Evolutionary conservation across 805 yeast species (phyloP), one percentile per base, ranked within the genome.

Genomic region (Sugiyamaella smithiae): DNA sequence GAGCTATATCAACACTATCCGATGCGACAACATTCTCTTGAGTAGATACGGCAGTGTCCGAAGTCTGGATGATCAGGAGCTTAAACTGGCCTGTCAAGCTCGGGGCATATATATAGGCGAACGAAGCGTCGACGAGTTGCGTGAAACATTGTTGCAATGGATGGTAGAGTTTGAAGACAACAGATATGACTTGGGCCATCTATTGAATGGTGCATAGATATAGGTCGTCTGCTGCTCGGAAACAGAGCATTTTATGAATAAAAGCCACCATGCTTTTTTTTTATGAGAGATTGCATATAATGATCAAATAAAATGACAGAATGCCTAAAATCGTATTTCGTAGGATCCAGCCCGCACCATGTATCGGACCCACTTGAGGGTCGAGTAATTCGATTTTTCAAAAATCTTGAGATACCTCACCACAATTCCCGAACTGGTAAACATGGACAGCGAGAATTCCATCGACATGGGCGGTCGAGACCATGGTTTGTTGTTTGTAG

Each of bases 351-450:
- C 81, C 52, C 75, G 78, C 0, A 91, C 75, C 12, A 77, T 63
- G 63, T 91, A 91, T 57, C 86, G 80, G 28, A 90, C 95, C 95
- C 95, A 88, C 63, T 90, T 91, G 19, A 86, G 80, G 0, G 95
- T 81, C 23, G 76, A 70, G 67, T 88, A 87, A 47, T 78, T 78
- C 58, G 67, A 59, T 64, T 75, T 68, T 69, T 90, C 75, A 52
- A 62, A 70, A 4, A 91, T 83, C 61, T 79, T 81, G 57, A 90
- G 71, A 62, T 78, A 85, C 52, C 84, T 76, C 32, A 90, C 91
- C 14, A 78, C 76, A 40, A 88, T 70, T 0, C 96, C 95, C 6
- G 91, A 82, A 52, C 84, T 72, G 9, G 90, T 81, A 62, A 80
- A 85, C 86, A 84, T 85, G 46, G 83, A 76, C 43, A 90, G 68